Evolutionary conservation across 1,284 basidiomycete species (phyloP), one percentile per base, ranked within the genome.

Genomic region (Anthracocystis panici-leucophaei): DNA sequence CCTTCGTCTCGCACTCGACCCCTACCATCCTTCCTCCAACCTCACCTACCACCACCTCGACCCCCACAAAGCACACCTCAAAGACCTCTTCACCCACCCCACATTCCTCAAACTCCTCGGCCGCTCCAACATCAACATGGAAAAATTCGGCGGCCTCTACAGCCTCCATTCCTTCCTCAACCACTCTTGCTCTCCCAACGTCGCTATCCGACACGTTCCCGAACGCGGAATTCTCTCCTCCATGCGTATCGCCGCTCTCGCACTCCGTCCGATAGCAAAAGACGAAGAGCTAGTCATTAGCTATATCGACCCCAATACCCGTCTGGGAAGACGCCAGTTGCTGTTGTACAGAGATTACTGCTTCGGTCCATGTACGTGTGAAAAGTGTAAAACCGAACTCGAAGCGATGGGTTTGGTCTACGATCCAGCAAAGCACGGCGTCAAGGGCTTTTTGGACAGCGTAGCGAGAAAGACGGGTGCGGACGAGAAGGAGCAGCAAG

Each of bases 141-240:
- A 95, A 86, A 90, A 91, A 3, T 92, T 93, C 69, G 94, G 94
- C 5, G 94, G 93, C 2, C 87, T 95, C 11, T 95, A 95, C 85
- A 88, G 89, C 8, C 88, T 96, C 10, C 93, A 96, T 85, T 92
- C 92, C 2, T 93, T 95, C 82, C 84, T 95, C 42, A 95, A 95
- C 86, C 94, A 95, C 84, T 89, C 89, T 16, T 96, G 93, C 85
- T 84, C 86, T 5, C 93, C 94, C 0, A 94, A 93, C 82, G 78
- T 92, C 48, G 91, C 91, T 40, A 90, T 92, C 23, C 90, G 89
- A 20, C 93, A 91, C 81, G 57, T 66, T 88, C 92, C 84, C 89
- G 89, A 75, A 89, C 90, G 61, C 88, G 88, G 23, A 88, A 83
- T 54, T 57, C 84, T 49, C 72, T 83, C 89, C 16, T 89, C 90